Percentiles rank a stretch among this genome's conserved stretches.
These are phyloP conservation scores for Cucumis melo DNA, from an alignment of 306 rosid genomes.

Conservation along the genomic window DNA sequence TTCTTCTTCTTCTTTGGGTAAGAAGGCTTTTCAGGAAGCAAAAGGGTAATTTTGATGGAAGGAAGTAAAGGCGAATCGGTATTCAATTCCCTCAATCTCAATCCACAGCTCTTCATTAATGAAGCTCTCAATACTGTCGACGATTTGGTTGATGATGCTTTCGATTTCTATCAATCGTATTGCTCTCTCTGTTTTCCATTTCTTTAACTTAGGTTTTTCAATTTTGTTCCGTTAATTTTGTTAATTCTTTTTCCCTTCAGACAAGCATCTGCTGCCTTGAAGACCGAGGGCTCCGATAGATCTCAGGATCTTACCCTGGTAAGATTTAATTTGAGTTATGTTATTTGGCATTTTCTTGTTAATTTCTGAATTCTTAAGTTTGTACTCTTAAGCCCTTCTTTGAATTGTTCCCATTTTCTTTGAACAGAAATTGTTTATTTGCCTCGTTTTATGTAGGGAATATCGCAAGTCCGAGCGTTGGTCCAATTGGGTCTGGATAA, in stretches of 20 bases:
- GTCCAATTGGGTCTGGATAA: slow-evolving; percentile 50
- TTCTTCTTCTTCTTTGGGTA: neutral
- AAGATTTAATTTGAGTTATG: neutral
- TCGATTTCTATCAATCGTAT: slow-evolving; percentile 48
- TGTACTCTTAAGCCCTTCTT: neutral
- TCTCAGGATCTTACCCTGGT: slow-evolving; percentile 55
- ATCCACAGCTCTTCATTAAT: slow-evolving; percentile 69
- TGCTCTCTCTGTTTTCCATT: neutral
- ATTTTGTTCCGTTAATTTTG: neutral
- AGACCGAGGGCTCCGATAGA: slow-evolving; percentile 30
- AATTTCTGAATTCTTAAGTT: neutral
- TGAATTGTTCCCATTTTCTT: neutral
- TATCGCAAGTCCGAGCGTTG: slow-evolving; percentile 23
- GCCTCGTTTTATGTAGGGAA: slow-evolving; percentile 28
- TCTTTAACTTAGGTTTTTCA: neutral
- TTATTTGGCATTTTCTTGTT: neutral
- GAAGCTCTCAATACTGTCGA: slow-evolving; percentile 55
- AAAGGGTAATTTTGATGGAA: slow-evolving; percentile 24
- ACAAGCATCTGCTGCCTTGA: slow-evolving; percentile 40
- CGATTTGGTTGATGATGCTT: slow-evolving; percentile 44
- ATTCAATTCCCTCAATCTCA: slow-evolving; percentile 45
- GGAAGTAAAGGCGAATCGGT: slow-evolving; percentile 48
- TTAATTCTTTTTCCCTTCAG: slow-evolving; percentile 21
- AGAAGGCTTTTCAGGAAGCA: neutral
- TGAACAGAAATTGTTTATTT: neutral